phyloP scores from a whole-genome alignment of 1,284 basidiomycete species.

The Papiliotrema fonsecae region DNA sequence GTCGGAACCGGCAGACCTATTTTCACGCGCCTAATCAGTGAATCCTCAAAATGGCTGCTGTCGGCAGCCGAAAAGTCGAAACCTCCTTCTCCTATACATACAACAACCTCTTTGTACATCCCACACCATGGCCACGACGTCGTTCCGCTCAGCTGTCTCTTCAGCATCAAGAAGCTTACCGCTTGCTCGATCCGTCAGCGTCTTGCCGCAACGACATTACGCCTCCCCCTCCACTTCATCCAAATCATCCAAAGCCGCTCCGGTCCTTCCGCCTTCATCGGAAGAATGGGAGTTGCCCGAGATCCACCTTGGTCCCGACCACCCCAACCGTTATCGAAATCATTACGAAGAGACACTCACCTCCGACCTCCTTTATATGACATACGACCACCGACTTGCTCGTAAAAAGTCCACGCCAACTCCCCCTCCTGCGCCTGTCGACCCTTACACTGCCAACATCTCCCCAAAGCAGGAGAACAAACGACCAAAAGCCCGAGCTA shows the following conservation, averaged over 20 bases:
- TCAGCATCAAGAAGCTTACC: constrained; percentile 1
- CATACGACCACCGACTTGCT: constrained; percentile 67
- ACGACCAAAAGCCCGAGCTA: constrained; percentile 47
- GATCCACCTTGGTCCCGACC: constrained; percentile 55
- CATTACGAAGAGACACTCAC: constrained; percentile 81
- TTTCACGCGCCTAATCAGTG: not conserved
- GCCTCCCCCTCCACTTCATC: not conserved
- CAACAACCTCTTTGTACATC: no score
- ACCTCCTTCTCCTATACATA: no score
- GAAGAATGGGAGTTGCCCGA: constrained; percentile 22
- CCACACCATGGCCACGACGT: constrained; percentile 5
- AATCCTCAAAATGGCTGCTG: no score
- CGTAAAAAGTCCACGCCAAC: constrained; percentile 16
- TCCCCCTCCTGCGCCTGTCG: constrained; percentile 21
- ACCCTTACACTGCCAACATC: constrained; percentile 47
- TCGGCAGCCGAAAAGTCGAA: no score
- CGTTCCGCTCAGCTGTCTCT: not conserved
- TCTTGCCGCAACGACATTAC: not conserved
- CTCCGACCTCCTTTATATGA: constrained; percentile 91
- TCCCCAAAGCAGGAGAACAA: constrained; percentile 44
- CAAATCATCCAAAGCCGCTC: not conserved
- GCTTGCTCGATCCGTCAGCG: not conserved
- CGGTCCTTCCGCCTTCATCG: not conserved
- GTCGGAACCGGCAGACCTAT: no score
- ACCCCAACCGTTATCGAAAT: constrained; percentile 69